phyloP scores from a whole-genome alignment of 352 stramenopile genomes.

The Pythium plurisporium region DNA sequence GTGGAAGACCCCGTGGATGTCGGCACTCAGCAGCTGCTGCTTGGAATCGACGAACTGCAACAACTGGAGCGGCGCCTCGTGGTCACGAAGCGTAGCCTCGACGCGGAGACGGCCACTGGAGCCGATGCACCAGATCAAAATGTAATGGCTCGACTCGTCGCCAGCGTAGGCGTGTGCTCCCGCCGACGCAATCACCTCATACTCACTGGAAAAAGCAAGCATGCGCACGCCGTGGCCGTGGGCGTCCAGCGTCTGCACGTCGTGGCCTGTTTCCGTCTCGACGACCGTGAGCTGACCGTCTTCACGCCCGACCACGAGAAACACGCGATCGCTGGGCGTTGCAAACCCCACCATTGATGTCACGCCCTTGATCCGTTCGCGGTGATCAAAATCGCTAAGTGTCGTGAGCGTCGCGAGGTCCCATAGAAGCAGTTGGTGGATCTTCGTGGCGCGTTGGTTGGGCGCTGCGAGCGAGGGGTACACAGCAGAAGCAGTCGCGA shows the following conservation, averaged over 20 bases:
- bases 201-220: constrained; percentile 40
- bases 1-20: constrained; percentile 40
- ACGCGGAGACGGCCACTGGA: constrained; percentile 6
- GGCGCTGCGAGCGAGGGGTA: constrained; percentile 30
- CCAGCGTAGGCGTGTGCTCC: constrained; percentile 50
- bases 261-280: constrained; percentile 42
- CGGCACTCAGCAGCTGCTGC: constrained; percentile 51
- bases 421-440: constrained; percentile 56
- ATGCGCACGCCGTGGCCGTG: constrained; percentile 55
- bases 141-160: constrained; percentile 59
- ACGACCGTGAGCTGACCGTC: constrained; percentile 53
- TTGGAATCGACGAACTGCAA: constrained; percentile 52
- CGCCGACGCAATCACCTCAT: constrained; percentile 52
- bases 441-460: constrained; percentile 27
- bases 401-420: constrained; percentile 26
- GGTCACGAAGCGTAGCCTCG: constrained; percentile 17
- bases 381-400: constrained; percentile 19
- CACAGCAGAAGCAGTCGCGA: constrained; percentile 46
- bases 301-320: constrained; percentile 44
- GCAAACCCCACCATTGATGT: constrained; percentile 40
- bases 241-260: constrained; percentile 47
- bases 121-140: constrained; percentile 29
- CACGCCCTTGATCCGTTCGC: constrained; percentile 50
- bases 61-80: constrained; percentile 21
- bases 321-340: constrained; percentile 44